Conservation (phyloP, 1,284 basidiomycete species). For the Leccinum pachyderme region DNA sequence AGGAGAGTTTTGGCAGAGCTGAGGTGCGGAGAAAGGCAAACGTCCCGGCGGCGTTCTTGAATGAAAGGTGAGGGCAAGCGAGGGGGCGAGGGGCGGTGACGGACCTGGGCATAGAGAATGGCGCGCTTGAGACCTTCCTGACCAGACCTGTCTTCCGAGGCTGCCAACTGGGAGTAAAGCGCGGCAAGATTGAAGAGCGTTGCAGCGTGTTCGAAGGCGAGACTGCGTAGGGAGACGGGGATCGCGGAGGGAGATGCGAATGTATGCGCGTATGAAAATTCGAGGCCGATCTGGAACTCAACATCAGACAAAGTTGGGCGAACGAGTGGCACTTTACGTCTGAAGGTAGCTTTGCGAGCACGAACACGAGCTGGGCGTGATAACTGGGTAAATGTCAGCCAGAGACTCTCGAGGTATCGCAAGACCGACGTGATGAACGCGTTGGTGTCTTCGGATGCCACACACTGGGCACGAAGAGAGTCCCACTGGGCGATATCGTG, state of each 20-base stretch:
- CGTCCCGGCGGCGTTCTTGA: slow-evolving; percentile 75
- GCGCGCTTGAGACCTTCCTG: slow-evolving; percentile 79
- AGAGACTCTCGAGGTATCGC: not conserved
- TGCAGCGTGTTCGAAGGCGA: slow-evolving; percentile 76
- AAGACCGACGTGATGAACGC: slow-evolving; percentile 41
- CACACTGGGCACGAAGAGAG: slow-evolving; percentile 61
- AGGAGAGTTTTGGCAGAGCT: slow-evolving; percentile 55
- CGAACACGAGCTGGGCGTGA: slow-evolving; percentile 82
- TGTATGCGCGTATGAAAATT: slow-evolving; percentile 73
- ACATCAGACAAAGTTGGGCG: slow-evolving; percentile 13
- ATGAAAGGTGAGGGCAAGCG: slow-evolving; percentile 5
- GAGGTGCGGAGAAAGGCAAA: slow-evolving; percentile 62
- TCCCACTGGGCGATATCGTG: slow-evolving; percentile 77
- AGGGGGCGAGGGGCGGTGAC: slow-evolving; percentile 13
- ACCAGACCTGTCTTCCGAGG: slow-evolving; percentile 64
- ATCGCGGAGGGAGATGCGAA: slow-evolving; percentile 53
- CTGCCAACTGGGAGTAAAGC: slow-evolving; percentile 73
- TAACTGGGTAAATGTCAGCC: slow-evolving; percentile 56
- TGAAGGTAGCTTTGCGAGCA: slow-evolving; percentile 69
- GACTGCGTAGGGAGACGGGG: slow-evolving; percentile 65
- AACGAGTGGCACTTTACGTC: slow-evolving; percentile 42
- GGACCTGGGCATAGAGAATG: slow-evolving; percentile 68
- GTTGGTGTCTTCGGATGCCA: slow-evolving; percentile 45
- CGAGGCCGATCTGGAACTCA: slow-evolving; percentile 64
- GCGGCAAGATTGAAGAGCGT: slow-evolving; percentile 85